phyloP scores from a whole-genome alignment of 768 basidiomycete species.

The Hygrocybe coccinea region DNA sequence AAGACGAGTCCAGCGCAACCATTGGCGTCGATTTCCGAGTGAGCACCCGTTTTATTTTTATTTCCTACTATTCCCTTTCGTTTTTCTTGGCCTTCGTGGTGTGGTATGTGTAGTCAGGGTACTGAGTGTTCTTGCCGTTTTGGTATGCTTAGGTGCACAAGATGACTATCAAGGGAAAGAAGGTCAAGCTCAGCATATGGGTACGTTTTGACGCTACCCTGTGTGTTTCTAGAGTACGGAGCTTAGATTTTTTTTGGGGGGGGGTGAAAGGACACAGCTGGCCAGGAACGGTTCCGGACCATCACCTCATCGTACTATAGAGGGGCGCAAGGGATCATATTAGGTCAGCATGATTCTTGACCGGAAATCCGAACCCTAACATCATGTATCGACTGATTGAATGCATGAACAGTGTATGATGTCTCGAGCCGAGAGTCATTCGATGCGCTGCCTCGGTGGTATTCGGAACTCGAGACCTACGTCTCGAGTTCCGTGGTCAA shows the following conservation, averaged over 20 bases:
- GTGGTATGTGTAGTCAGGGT: background rate
- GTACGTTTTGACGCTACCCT: slow-evolving; percentile 42
- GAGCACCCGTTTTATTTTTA: slow-evolving; percentile 29
- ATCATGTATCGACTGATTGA: slow-evolving; percentile 19
- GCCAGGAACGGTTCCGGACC: slow-evolving; percentile 94
- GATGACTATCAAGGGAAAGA: slow-evolving; percentile 79
- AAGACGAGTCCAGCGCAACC: slow-evolving; percentile 83
- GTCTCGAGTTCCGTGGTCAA: slow-evolving; percentile 81
- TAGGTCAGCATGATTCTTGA: slow-evolving; percentile 40
- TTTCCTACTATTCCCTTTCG: too few species aligned
- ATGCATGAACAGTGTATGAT: slow-evolving; percentile 71
- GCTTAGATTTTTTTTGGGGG: background rate
- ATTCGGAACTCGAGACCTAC: slow-evolving; percentile 89
- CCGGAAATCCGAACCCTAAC: background rate
- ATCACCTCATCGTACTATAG: slow-evolving; percentile 95
- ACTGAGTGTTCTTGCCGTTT: background rate
- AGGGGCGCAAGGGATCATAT: slow-evolving; percentile 77
- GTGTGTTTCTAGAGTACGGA: background rate
- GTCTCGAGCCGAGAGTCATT: slow-evolving; percentile 90
- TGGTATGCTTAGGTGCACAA: slow-evolving; percentile 65
- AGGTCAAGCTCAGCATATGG: slow-evolving; percentile 95
- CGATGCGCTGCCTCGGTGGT: slow-evolving; percentile 92
- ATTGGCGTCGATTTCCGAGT: slow-evolving; percentile 85
- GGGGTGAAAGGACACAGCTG: slow-evolving; percentile 87
- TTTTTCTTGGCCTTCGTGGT: background rate